Base-by-base conservation (phyloP, 1,284 basidiomycete genomes). In the Filobasidium uniguttulatum region DNA sequence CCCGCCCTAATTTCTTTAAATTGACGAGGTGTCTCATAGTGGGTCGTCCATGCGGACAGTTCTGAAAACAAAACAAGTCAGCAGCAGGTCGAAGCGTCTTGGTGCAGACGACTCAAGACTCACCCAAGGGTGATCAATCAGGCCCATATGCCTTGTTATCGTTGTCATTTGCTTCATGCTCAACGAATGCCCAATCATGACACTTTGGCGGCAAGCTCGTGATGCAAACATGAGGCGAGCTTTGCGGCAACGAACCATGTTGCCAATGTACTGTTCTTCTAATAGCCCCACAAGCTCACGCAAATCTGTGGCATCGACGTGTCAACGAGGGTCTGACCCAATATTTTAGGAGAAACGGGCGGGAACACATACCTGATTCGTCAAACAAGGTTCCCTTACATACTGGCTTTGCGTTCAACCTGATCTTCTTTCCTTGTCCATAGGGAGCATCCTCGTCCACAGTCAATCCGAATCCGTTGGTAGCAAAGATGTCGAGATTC, bases 201-300 rank as follows among this genome's bases (percentile, higher is more conserved):
- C 81, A 66, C 89, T 96, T 70, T 85, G 89, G 54, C 94, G 70
- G 67, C 94, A 99, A 0, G 94, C 94, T 36, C 93, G 78, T 75
- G 82, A 87, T 0, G 94, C 94, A 63, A 98, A 96, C 89, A 98
- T 96, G 7, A 80, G 75, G 15, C 90, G 77, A n/a, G 85, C 88
- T 65, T 96, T 98, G 8, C 83, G 83, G 63, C 87, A 93, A 34
- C 89, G 75, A 0, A 93, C 83, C 75, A 85, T 83, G 57, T 82
- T 79, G 1, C 84, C 83, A 0, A 74, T 69, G 0, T 83, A 81
- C 8, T 75, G 73, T 58, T 94, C 88, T 33, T 80, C 77, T 67
- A 98, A 75, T 28, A 89, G 71, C 57, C 89, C 80, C 8, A 98
- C 75, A 12, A 98, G 75, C 61, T 98, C 93, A 65, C 94, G 91